phyloP scores from a whole-genome alignment of 164 flowering plant species.

The Umbellularia californica region DNA sequence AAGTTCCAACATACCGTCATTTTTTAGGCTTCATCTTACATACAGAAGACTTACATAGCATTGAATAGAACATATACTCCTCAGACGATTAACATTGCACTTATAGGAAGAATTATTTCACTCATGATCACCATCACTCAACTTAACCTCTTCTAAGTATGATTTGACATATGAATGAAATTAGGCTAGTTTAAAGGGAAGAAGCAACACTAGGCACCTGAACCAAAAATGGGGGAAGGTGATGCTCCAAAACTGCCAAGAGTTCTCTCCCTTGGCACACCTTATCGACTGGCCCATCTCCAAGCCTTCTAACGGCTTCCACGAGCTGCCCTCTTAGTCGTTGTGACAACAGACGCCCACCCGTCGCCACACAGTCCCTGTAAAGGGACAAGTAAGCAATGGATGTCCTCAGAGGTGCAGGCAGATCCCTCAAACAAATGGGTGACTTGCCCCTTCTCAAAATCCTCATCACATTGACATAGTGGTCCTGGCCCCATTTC shows the following conservation, averaged over 20 bases:
- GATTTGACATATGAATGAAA: slow-evolving; percentile 7
- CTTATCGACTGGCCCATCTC: slow-evolving; percentile 36
- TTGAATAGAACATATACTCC: neutral
- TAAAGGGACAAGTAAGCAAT: slow-evolving; percentile 76
- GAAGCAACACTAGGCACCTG: slow-evolving; percentile 19
- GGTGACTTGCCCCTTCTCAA: slow-evolving; percentile 62
- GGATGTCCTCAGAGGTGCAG: slow-evolving; percentile 62
- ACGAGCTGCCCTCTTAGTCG: slow-evolving; percentile 78
- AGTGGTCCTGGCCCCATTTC: slow-evolving; percentile 57
- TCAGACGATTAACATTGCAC: neutral
- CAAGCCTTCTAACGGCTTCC: slow-evolving; percentile 72
- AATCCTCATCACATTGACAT: slow-evolving; percentile 54
- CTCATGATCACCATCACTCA: neutral
- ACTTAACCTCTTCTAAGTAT: neutral
- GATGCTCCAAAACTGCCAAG: slow-evolving; percentile 67
- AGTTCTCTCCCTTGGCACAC: slow-evolving; percentile 51
- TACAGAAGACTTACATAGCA: neutral
- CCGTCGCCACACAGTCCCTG: slow-evolving; percentile 56
- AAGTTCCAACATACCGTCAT: neutral
- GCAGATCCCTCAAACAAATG: slow-evolving; percentile 61
- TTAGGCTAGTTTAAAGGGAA: neutral
- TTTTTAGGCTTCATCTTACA: neutral
- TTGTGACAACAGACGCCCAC: slow-evolving; percentile 66
- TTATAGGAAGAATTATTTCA: slow-evolving; percentile 4
- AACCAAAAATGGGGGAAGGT: slow-evolving; percentile 78